Evolutionary conservation across 2,329 filamentous ascomycete species (phyloP), one percentile per base, ranked within the genome.

Genomic region (Aureobasidium sp.): DNA sequence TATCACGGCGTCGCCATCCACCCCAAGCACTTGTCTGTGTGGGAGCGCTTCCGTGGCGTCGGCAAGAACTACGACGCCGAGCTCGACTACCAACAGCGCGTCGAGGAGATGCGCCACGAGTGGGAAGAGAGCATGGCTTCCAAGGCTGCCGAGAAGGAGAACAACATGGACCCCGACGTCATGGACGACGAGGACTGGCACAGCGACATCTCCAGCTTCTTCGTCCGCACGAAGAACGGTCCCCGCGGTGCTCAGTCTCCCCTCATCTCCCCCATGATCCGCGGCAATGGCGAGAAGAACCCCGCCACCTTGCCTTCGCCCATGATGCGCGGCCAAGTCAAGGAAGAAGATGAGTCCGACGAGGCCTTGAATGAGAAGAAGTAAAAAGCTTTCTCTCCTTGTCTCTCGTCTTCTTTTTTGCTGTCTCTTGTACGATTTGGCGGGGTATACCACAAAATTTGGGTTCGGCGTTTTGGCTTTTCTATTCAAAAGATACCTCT

Each of bases 1-100:
- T 97, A 97, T 78, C 92, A 96, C 76, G 93, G 93, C 66, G 86
- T 96, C 58, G 93, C 93, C 62, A 85, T 97, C 62, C 91, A 97
- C 79, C 87, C 90, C 50, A 84, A 88, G 73, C 93, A 97, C 71
- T 78, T 97, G 64, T 93, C 88, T 7, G 73, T 92, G 55, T 97
- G 90, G 88, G 93, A 97, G 81, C 86, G 90, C 63, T 74, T 89
- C 64, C 81, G 83, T 59, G 91, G 90, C 55, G 81, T 88, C 19
- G 85, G 87, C 73, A 95, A 94, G 79, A 73, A 82, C 71, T 97
- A 96, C 78, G 79, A 96, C 73, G 84, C 91, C 8, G 85, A 89
- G 64, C 77, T 86, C 54, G 93, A 97, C 79, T 90, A 88, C 77
- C 83, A 88, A 77, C 81, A 86, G 72, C 92, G 90, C 80, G 88